Evolutionary conservation across 192 early-diverging fungal species (phyloP).

Genomic region (Backusella mclennaniae): DNA sequence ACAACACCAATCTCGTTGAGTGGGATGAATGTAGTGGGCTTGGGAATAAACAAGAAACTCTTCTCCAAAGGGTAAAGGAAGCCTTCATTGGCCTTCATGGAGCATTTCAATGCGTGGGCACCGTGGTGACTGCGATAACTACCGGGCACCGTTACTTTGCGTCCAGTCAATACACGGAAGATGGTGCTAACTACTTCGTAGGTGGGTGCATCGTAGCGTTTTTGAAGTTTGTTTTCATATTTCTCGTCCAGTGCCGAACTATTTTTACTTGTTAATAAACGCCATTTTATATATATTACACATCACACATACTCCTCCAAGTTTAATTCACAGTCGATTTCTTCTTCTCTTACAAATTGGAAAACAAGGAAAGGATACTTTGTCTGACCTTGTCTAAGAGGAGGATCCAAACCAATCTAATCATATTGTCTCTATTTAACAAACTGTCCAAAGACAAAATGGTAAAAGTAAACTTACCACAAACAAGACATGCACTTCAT

Average conservation of each 20-base stretch:
- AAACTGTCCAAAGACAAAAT: background rate
- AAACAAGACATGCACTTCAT: conserved; percentile 90
- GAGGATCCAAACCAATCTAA: conserved; percentile 89
- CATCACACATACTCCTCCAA: conserved; percentile 61
- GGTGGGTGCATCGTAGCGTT: conserved; percentile 82
- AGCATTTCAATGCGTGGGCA: conserved; percentile 86
- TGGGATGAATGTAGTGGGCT: conserved; percentile 88
- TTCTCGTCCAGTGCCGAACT: conserved; percentile 63
- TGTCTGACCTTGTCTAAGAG: conserved; percentile 95
- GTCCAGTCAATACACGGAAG: conserved; percentile 78
- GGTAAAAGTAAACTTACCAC: conserved; percentile 46
- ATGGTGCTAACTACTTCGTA: conserved; percentile 86
- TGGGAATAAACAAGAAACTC: conserved; percentile 91
- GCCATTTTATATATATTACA: background rate
- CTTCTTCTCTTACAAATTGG: conserved; percentile 94
- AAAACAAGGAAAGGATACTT: conserved; percentile 93
- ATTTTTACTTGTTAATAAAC: background rate
- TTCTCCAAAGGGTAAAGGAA: conserved; percentile 92
- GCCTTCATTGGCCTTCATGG: conserved; percentile 96
- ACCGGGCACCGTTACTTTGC: conserved; percentile 72
- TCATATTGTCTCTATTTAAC: background rate
- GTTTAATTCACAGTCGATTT: conserved; percentile 79
- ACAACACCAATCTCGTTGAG: conserved; percentile 82
- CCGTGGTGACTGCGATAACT: conserved; percentile 69
- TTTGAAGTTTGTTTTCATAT: conserved; percentile 75